These are phyloP conservation scores for Chytriomyces sp. DNA, from an alignment of 192 early-diverging fungal genomes.

Conservation along the genomic window DNA sequence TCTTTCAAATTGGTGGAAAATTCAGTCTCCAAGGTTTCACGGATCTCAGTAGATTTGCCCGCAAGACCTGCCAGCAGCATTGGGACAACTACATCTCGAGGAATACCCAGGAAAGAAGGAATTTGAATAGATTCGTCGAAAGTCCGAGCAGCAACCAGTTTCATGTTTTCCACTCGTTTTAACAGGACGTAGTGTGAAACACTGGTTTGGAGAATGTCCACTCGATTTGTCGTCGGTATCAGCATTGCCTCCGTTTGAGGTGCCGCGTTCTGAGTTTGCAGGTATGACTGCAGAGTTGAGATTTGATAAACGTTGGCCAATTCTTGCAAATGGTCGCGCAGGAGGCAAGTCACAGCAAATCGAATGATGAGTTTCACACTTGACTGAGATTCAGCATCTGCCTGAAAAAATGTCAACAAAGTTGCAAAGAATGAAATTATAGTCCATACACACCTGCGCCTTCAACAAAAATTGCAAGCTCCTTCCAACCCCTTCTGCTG, in stretches of 20 bases:
- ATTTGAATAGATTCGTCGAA: not conserved
- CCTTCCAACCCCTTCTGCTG: slow-evolving; percentile 1
- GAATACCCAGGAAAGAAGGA: not conserved
- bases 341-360: not conserved
- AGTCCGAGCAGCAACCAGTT: not conserved
- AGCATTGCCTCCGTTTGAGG: not conserved
- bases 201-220: not conserved
- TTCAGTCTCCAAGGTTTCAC: too few species aligned
- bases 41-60: too few species aligned
- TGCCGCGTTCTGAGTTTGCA: not conserved
- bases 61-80: not conserved
- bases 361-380: not conserved
- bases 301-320: not conserved
- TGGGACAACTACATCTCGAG: not conserved
- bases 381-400: not conserved
- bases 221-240: not conserved
- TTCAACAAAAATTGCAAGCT: slow-evolving; percentile 21
- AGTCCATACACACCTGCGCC: not conserved
- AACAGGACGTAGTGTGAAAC: not conserved
- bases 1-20: too few species aligned
- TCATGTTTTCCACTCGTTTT: not conserved
- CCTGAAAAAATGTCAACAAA: not conserved
- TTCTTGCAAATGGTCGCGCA: not conserved
- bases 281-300: not conserved
- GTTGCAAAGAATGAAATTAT: not conserved